Base-by-base conservation (phyloP, 2,329 filamentous ascomycete species). In the Xylaria polymorpha region DNA sequence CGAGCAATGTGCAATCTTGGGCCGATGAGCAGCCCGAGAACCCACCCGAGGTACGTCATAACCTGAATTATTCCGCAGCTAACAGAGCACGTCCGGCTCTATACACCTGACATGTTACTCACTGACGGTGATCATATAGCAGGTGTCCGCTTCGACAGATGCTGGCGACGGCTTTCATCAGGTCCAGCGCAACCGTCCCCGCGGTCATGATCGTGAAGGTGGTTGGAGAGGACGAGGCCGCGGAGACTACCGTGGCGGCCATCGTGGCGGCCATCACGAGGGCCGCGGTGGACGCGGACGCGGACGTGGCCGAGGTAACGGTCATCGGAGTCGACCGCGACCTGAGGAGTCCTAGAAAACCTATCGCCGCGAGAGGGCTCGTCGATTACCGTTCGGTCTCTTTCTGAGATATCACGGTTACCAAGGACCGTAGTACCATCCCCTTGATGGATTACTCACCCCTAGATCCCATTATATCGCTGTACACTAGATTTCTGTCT, bases 21-120 rank as follows among this genome's bases (percentile, higher is more conserved):
- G 93, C 93, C 32, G 94, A 97, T 76, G 92, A 96, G 69, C 88
- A 92, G 74, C 88, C 91, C 20, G 88, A 90, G 68, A 80, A 79
- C 64, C 79, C 79, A 44, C 73, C 79, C 37, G 82, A 84, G 77
- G 84, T 87, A 78, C 74, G 82, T 76, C 18, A 2, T 29, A 51
- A 32, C 12, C 50, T 20, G 15, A 61, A 14, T 29, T 29, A 29
- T 44, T 32, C 25, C 20, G 22, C 20, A 58, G n/a, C 35, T 25
- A 46, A 56, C 9, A 6, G 14, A 2, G 29, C 32, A 20, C 39
- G 20, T 22, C 39, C 25, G 6, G 51, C 29, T 3, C 44, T 25
- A 20, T 59, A n/a, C n/a, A 56, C 37, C n/a, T 25, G 46, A 37
- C 46, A 55, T 64, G 50, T 8, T 58, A 55, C 51, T 71, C 22